Evolutionary conservation across 78 protist genomes (phyloP).

Genomic region (slime mould (Dictyostelium discoideum)): DNA sequence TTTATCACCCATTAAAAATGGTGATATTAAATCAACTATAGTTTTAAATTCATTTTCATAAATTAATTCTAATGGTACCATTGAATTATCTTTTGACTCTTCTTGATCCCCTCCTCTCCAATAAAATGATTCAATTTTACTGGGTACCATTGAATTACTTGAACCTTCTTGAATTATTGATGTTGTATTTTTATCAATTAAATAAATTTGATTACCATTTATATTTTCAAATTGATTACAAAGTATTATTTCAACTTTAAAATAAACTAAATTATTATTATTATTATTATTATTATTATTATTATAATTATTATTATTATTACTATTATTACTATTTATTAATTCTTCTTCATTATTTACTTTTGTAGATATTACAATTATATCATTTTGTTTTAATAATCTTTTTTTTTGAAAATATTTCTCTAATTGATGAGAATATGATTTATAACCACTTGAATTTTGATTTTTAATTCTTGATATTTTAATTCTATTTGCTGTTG

Average conservation of each 20-base stretch:
- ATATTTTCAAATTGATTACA: background rate
- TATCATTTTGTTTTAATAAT: conserved; percentile 45
- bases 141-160: conserved; percentile 54
- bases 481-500: conserved; percentile 41
- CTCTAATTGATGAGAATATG: conserved; percentile 35
- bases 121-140: conserved; percentile 19
- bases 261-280: conserved; percentile 16
- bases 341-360: background rate
- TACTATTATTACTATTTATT: background rate
- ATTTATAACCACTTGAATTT: conserved; percentile 42
- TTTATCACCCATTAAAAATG: conserved; percentile 1
- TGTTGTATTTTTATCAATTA: conserved; percentile 22
- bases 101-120: background rate
- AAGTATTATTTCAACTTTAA: conserved; percentile 17
- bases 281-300: no score
- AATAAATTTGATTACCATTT: conserved; percentile 6
- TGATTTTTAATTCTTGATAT: conserved; percentile 48
- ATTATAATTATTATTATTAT: background rate
- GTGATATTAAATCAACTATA: conserved; percentile 13
- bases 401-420: conserved; percentile 23
- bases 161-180: conserved; percentile 81
- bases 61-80: background rate
- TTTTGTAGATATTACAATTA: conserved; percentile 2
- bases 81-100: background rate
- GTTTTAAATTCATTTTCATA: conserved; percentile 24